Evolutionary conservation across 192 early-diverging fungal species (phyloP), one percentile per base, ranked within the genome.

Genomic region (Entomortierella parvispora): DNA sequence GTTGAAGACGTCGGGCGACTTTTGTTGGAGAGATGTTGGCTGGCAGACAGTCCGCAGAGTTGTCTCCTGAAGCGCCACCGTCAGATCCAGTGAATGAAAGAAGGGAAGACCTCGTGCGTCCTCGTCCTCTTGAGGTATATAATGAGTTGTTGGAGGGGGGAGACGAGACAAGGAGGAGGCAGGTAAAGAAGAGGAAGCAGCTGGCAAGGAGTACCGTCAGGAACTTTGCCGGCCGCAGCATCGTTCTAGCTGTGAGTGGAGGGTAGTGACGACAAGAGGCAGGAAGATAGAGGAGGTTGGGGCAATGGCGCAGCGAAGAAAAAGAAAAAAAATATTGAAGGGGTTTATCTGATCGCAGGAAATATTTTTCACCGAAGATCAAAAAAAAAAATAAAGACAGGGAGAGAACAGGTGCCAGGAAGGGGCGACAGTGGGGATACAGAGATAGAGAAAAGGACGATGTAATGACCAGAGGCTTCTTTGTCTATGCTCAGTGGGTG

Each of bases 211-310:
- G 34, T 28, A 51, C 70, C 18, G 70, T 74, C 6, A 65, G 29
- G 28, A 59, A 51, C 61, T 65, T 74, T 31, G 47, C 28, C 26
- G 70, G 70, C 56, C 70, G 47, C 60, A 74, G 34, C 70, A 74
- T 74, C 33, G 42, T 31, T n/a, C 0, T 23, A 43, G 48, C 28
- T 25, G 48, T 50, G 37, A 34, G n/a, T 2, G 45, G 40, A 20
- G 26, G n/a, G n/a, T n/a, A 48, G 12, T 20, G 37, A 57, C 5
- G 32, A 22, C 15, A 43, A 34, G 25, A 0, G 18, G 18, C 2
- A 22, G 42, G n/a, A 2, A 66, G 29, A 31, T 18, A 48, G 10
- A 49, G 14, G 23, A 11, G 5, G 46, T 48, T 18, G 32, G 51
- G 7, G 10, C 15, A 20, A 26, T 14, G 23, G 37, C 10, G 50